phyloP scores from a whole-genome alignment of 495 filamentous ascomycete species.

The Apodospora peruviana region DNA sequence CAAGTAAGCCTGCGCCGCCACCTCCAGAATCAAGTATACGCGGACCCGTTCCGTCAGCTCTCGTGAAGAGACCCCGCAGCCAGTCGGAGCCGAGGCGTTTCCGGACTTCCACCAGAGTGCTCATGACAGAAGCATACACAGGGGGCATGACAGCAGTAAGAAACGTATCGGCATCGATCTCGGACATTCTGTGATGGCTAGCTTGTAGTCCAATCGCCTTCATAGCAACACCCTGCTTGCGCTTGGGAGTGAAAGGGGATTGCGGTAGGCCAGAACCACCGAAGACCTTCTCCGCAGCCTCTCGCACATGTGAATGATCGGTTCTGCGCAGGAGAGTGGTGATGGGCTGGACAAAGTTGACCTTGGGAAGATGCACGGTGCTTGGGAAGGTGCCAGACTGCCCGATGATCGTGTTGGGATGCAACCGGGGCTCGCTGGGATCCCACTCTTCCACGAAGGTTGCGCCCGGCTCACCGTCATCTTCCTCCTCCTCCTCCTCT shows the following conservation, averaged over 20 bases:
- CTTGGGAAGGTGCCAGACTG: slow-evolving; percentile 61
- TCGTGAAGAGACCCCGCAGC: slow-evolving; percentile 61
- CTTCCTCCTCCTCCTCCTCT: slow-evolving; percentile 30
- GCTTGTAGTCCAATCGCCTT: slow-evolving; percentile 65
- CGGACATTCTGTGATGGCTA: slow-evolving; percentile 64
- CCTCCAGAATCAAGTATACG: slow-evolving; percentile 79
- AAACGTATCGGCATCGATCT: slow-evolving; percentile 85
- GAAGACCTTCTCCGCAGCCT: slow-evolving; percentile 62
- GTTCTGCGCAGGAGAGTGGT: slow-evolving; percentile 57
- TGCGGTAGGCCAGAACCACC: slow-evolving; percentile 70
- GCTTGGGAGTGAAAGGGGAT: slow-evolving; percentile 45
- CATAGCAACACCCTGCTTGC: slow-evolving; percentile 47
- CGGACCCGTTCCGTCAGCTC: slow-evolving; percentile 60
- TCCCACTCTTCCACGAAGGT: slow-evolving; percentile 23
- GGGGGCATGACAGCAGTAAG: slow-evolving; percentile 74
- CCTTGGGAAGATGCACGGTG: slow-evolving; percentile 65
- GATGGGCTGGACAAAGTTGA: slow-evolving; percentile 62
- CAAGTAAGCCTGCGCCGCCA: slow-evolving; percentile 76
- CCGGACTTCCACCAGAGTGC: slow-evolving; percentile 73
- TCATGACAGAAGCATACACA: slow-evolving; percentile 68
- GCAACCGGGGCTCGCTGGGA: slow-evolving; percentile 36
- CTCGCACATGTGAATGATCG: slow-evolving; percentile 65
- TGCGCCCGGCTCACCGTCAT: slow-evolving; percentile 31
- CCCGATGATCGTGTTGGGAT: slow-evolving; percentile 60
- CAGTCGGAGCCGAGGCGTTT: slow-evolving; percentile 78